Percentiles rank a stretch among this genome's conserved stretches.
Evolutionary conservation across 257 asterid species (phyloP).

Genomic region (Eucommia ulmoides): DNA sequence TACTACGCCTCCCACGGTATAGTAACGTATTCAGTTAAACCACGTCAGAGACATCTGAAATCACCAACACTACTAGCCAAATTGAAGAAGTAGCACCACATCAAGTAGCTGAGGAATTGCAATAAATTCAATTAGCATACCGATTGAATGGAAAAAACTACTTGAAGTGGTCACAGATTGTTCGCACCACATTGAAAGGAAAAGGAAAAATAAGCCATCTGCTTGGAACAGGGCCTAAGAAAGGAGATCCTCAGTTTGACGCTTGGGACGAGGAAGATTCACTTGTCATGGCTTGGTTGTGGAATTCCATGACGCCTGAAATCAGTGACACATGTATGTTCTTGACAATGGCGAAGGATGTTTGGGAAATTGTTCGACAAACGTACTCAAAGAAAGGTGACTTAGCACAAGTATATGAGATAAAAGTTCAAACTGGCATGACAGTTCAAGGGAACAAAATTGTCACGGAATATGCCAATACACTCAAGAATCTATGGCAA

Average conservation of each 20-base stretch:
- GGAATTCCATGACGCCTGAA: not conserved
- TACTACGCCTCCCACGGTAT: too few species aligned
- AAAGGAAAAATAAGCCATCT: not conserved
- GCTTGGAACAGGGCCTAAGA: not conserved
- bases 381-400: conserved; percentile 1
- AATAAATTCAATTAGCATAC: not conserved
- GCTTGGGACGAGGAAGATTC: not conserved
- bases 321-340: conserved; percentile 1
- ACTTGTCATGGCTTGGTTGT: not conserved
- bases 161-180: not conserved
- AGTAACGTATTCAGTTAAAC: too few species aligned
- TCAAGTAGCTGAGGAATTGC: too few species aligned
- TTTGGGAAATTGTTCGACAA: conserved; percentile 2
- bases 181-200: not conserved
- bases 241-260: not conserved
- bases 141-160: not conserved
- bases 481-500: conserved; percentile 4
- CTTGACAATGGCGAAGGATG: not conserved
- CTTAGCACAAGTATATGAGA: conserved; percentile 1
- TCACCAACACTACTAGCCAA: too few species aligned
- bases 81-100: too few species aligned
- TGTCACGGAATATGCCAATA: conserved; percentile 2
- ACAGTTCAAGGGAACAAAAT: conserved; percentile 1
- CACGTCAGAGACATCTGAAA: too few species aligned
- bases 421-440: not conserved